Percentiles rank a stretch among this genome's conserved stretches.
Conservation (phyloP, 1,284 basidiomycete species). For the Ustilago trichophora region DNA sequence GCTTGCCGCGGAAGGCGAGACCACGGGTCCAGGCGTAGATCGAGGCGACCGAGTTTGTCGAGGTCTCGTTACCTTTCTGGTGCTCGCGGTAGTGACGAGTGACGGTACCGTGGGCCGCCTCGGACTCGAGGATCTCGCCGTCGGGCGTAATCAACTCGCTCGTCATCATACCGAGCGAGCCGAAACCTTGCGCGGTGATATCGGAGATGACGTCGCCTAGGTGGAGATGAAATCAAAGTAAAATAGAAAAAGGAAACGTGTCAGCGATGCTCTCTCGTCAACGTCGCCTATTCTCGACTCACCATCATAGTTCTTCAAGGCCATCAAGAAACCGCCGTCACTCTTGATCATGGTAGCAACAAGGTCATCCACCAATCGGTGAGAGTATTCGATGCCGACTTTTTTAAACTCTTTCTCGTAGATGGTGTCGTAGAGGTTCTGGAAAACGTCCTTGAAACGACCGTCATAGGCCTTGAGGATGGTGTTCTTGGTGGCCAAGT, state of each 20-base stretch:
- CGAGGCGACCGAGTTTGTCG: slow-evolving; percentile 96
- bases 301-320: slow-evolving; percentile 68
- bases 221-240: background rate
- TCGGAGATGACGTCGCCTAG: slow-evolving; percentile 51
- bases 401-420: slow-evolving; percentile 86
- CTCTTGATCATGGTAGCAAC: slow-evolving; percentile 97
- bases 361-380: slow-evolving; percentile 75
- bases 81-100: slow-evolving; percentile 96
- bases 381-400: slow-evolving; percentile 92
- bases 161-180: slow-evolving; percentile 97
- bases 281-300: too few species aligned
- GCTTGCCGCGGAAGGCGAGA: slow-evolving; percentile 84
- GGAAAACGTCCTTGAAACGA: slow-evolving; percentile 98
- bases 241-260: background rate
- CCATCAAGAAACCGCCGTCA: slow-evolving; percentile 96
- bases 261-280: too few species aligned
- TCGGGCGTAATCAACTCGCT: slow-evolving; percentile 95
- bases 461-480: slow-evolving; percentile 74
- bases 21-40: slow-evolving; percentile 99
- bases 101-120: slow-evolving; percentile 71
- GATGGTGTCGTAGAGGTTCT: slow-evolving; percentile 84
- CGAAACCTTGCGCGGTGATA: slow-evolving; percentile 75
- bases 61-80: slow-evolving; percentile 86
- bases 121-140: slow-evolving; percentile 81
- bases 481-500: slow-evolving; percentile 66